These are phyloP conservation scores for Gracilaria domingensis DNA, from an alignment of 23 red algal genomes.

Conservation along the genomic window DNA sequence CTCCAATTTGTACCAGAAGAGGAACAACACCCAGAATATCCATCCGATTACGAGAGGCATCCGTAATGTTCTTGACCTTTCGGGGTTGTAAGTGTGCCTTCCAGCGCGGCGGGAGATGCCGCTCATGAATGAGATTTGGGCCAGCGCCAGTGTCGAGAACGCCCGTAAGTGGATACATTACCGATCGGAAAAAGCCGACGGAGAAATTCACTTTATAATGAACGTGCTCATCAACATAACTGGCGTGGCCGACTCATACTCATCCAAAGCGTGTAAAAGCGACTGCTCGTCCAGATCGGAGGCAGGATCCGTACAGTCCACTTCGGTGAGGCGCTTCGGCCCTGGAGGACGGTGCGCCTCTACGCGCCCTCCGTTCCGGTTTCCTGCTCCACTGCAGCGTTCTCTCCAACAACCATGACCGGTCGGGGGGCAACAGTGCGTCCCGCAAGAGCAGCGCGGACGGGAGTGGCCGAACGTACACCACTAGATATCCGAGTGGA, in stretches of 20 bases:
- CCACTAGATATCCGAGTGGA: background rate
- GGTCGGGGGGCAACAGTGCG: background rate
- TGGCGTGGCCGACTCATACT: background rate
- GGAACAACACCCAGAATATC: background rate
- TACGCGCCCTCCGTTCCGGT: background rate
- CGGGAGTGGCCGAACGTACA: background rate
- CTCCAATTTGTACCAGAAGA: slow-evolving; percentile 7
- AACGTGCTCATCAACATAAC: background rate
- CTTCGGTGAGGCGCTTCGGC: background rate
- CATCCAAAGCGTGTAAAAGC: background rate
- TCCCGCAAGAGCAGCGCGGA: background rate
- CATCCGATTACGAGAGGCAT: slow-evolving; percentile 6
- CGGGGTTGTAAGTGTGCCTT: background rate
- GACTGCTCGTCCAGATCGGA: background rate
- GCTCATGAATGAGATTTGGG: slow-evolving; percentile 1
- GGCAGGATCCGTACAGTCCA: background rate
- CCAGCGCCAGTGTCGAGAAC: slow-evolving; percentile 50
- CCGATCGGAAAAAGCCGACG: background rate
- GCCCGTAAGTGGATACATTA: slow-evolving; percentile 15
- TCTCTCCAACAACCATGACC: background rate
- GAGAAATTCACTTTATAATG: slow-evolving; percentile 38
- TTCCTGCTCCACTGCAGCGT: background rate
- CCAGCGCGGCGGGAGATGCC: background rate
- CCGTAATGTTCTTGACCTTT: background rate
- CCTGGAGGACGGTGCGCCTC: background rate